These are phyloP conservation scores for Spergularia bocconei DNA, from an alignment of 148 eudicot genomes.

Conservation along the genomic window DNA sequence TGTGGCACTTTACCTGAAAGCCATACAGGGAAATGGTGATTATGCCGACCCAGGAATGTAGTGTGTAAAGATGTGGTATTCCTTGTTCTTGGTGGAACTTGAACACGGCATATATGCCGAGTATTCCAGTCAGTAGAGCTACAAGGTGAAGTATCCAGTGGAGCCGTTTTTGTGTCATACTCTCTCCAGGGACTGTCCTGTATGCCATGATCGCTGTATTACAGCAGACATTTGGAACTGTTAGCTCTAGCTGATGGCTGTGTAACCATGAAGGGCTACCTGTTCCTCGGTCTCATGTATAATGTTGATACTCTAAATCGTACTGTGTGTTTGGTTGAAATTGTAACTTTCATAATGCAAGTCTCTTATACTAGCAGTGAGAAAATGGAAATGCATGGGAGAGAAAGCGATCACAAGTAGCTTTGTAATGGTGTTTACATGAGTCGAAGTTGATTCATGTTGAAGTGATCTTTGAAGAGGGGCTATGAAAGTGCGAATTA, in stretches of 20 bases:
- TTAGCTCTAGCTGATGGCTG: neutral
- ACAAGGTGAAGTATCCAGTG: constrained; percentile 44
- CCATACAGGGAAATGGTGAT: constrained; percentile 43
- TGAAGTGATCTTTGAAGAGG: no score
- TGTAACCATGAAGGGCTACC: no score
- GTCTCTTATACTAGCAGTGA: no score
- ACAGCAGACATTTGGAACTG: neutral
- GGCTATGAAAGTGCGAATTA: constrained; percentile 10
- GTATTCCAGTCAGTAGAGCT: constrained; percentile 37
- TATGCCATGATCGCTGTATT: constrained; percentile 47
- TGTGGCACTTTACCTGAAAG: constrained; percentile 39
- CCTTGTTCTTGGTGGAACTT: constrained; percentile 39
- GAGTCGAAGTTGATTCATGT: no score
- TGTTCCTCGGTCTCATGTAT: no score
- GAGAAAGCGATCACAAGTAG: no score
- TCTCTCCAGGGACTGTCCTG: constrained; percentile 43
- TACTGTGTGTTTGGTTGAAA: no score
- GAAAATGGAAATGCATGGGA: no score
- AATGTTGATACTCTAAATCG: no score
- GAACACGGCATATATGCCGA: constrained; percentile 56
- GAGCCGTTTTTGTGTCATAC: constrained; percentile 30
- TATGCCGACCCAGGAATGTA: constrained; percentile 64
- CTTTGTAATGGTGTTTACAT: no score
- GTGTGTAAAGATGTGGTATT: constrained; percentile 37
- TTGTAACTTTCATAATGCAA: no score